Base-by-base conservation (phyloP, 1,139 yeast genomes). In the Blastobotrys aristatus region DNA sequence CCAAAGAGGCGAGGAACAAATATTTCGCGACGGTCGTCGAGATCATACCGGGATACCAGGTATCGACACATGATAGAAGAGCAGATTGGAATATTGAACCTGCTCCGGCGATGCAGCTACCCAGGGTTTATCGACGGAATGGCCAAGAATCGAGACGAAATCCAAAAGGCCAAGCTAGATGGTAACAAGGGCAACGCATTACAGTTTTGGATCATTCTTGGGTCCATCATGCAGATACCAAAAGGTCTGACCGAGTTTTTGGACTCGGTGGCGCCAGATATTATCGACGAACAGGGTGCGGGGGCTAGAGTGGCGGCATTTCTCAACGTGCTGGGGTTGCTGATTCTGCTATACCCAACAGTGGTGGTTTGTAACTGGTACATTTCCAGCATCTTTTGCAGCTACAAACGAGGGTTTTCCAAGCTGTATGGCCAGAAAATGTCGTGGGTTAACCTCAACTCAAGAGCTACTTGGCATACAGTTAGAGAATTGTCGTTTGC, bases 191-290 rank as follows among this genome's bases (percentile, higher is more conserved):
- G 32, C 18, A 30, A 21, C n/a, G 43, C 43, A n/a, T 26, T 40
- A 16, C 43, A 40, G 36, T 40, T 40, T 22, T 40, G 43, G 43
- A 32, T 40, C 20, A 13, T 40, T 11, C 5, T 40, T 14, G 43
- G 43, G 8, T 40, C 43, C 4, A 14, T 30, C 8, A 10, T 40
- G 14, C 43, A 40, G 21, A 40, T 40, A 14, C 30, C 37, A n/a
- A 40, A 31, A 6, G 43, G 30, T 2, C 4, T 40, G 34, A 32
- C 29, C 7, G 37, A 40, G 29, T 40, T 40, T 20, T 17, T 40
- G 13, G 11, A 30, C 6, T 16, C 43, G 8, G 16, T 40, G 16
- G 29, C 16, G n/a, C 27, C 36, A 8, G 13, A 14, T 11, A 11
- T 30, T 30, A 17, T 40, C 14, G 29, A 30, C 21, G 21, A 32